Evolutionary conservation across 495 filamentous ascomycete species (phyloP).

Genomic region (Talaromyces borbonicus): DNA sequence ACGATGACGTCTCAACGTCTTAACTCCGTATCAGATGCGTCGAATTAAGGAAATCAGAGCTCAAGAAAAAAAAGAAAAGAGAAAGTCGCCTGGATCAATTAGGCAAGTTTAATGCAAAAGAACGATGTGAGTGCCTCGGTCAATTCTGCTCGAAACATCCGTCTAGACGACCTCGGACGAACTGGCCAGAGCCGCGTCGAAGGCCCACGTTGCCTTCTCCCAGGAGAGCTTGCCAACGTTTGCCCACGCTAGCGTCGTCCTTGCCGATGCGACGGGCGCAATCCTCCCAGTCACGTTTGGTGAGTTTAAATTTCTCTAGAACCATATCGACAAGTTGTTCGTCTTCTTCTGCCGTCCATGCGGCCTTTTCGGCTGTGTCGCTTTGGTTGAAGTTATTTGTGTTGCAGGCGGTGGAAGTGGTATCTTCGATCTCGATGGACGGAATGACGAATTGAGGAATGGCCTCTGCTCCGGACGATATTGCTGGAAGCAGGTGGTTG

Average conservation of each 20-base stretch:
- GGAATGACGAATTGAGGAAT: constrained; percentile 24
- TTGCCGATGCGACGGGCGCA: constrained; percentile 58
- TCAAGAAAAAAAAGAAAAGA: no score
- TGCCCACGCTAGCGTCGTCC: constrained; percentile 54
- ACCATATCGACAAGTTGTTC: constrained; percentile 62
- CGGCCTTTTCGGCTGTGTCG: constrained; percentile 24
- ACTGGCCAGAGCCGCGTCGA: constrained; percentile 32
- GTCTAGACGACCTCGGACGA: constrained; percentile 43
- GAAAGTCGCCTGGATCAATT: no score
- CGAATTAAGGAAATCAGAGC: constrained; percentile 3
- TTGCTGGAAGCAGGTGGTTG: constrained; percentile 14
- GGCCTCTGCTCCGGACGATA: background rate
- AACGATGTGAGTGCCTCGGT: no score
- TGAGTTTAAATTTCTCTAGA: constrained; percentile 63
- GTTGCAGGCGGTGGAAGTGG: constrained; percentile 26
- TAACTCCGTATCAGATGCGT: constrained; percentile 9
- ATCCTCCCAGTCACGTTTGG: constrained; percentile 68
- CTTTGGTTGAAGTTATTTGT: constrained; percentile 17
- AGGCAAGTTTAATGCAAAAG: no score
- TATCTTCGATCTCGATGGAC: constrained; percentile 29
- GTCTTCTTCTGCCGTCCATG: constrained; percentile 61
- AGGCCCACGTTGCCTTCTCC: constrained; percentile 49
- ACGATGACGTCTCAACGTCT: background rate
- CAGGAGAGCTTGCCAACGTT: constrained; percentile 58
- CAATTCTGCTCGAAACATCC: constrained; percentile 19